Base-by-base conservation (phyloP, 805 yeast species). In the Jamesozyma hellenica region DNA sequence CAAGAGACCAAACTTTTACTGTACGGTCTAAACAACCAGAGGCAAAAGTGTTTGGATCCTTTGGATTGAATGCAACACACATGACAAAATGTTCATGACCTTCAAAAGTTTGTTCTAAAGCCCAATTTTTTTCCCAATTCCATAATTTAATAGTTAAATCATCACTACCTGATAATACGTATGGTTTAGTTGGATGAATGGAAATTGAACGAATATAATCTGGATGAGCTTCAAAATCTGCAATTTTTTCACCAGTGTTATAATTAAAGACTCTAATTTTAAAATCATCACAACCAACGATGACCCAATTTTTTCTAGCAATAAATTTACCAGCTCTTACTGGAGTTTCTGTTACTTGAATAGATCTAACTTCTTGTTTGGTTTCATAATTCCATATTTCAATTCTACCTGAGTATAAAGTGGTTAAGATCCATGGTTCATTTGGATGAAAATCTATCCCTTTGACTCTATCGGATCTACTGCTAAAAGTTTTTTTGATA, bases 41-140 rank as follows among this genome's bases (percentile, higher is more conserved):
- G 2, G 97, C 99, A 72, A 92, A 92, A 30, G 96, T 90, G 65
- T 82, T 87, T 49, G 95, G 86, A 64, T 92, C 98, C 66, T 90
- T 92, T 42, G 98, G 97, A 65, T 92, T 92, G 70, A 92, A 85
- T 34, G 92, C 87, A 39, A 92, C 76, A 40, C 86, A 77, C 95
- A 92, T 87, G 39, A 92, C 88, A 61, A 82, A 92, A 64, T 92
- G 96, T 60, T 78, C 85, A 63, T 92, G 98, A 43, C 98, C 97
- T 64, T 85, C 95, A 60, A 83, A 92, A 28, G 80, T 76, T 61
- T 85, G 96, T 60, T 85, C 92, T 49, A 82, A 65, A 51, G 76
- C 76, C 98, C 98, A 92, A 56, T 75, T 76, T 56, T 78, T 77
- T 41, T 92, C 98, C 98, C 98, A 92, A 63, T 92, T 88, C 97